phyloP scores from a whole-genome alignment of 176 grass and related monocot genomes.

The Triticum urartu region DNA sequence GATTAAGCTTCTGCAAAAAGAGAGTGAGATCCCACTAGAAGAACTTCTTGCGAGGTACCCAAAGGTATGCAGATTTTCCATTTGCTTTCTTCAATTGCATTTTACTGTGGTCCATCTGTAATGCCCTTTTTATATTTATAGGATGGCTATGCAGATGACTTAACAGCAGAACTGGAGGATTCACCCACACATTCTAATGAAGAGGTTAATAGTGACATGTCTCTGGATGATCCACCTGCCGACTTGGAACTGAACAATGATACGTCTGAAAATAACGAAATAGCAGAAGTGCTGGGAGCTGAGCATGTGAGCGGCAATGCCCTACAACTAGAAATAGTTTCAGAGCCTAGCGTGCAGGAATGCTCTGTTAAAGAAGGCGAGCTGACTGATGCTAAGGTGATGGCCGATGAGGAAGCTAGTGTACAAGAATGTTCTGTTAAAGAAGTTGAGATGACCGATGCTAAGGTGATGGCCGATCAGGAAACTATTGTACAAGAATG shows the following conservation, averaged over 20 bases:
- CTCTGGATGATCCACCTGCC: slow-evolving; percentile 32
- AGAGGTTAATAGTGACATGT: slow-evolving; percentile 39
- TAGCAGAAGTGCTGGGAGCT: slow-evolving; percentile 15
- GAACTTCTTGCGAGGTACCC: slow-evolving; percentile 86
- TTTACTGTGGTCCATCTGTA: slow-evolving; percentile 22
- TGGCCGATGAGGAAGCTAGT: not conserved
- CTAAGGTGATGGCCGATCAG: not conserved
- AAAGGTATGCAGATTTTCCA: slow-evolving; percentile 57
- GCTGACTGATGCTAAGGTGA: not conserved
- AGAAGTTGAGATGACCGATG: not conserved
- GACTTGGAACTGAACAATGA: slow-evolving; percentile 37
- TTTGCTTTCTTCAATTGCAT: slow-evolving; percentile 20
- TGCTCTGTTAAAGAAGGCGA: not conserved
- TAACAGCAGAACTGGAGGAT: slow-evolving; percentile 52
- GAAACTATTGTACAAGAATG: not conserved
- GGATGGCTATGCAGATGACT: slow-evolving; percentile 76
- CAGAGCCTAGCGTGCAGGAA: slow-evolving; percentile 28
- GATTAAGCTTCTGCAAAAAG: slow-evolving; percentile 91
- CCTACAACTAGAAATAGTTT: slow-evolving; percentile 20
- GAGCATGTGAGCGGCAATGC: slow-evolving; percentile 16
- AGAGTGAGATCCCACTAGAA: slow-evolving; percentile 88
- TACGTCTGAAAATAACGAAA: slow-evolving; percentile 29
- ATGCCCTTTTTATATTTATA: slow-evolving; percentile 64
- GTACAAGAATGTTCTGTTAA: slow-evolving; percentile 12
- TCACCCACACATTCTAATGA: slow-evolving; percentile 50